A percentile compares a stretch with the other conserved stretches of the same genome.
These are phyloP conservation scores for Solanum commersonii DNA, from an alignment of 257 asterid genomes.

Conservation along the genomic window DNA sequence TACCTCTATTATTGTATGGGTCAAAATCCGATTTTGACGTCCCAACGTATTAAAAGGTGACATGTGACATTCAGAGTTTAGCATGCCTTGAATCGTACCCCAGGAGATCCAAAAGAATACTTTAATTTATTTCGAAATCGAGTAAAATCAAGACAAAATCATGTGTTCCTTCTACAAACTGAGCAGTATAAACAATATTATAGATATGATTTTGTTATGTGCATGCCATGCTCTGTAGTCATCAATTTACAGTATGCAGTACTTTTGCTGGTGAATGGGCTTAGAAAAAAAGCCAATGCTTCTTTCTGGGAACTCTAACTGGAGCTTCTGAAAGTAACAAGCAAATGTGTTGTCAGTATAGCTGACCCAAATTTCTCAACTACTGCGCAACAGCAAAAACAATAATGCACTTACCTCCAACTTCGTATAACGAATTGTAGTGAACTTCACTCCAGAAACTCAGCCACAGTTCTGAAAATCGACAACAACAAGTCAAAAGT, in stretches of 20 bases:
- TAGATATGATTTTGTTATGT: neutral
- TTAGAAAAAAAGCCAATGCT: constrained; percentile 64
- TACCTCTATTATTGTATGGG: neutral
- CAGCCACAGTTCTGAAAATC: constrained; percentile 66
- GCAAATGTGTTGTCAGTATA: neutral
- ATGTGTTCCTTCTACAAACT: neutral
- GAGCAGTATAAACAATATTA: neutral
- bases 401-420: constrained; percentile 42
- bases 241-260: neutral
- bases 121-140: neutral
- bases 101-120: neutral
- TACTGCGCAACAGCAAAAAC: neutral
- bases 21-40: neutral
- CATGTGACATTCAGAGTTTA: neutral
- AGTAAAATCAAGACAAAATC: neutral
- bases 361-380: neutral
- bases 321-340: constrained; percentile 52
- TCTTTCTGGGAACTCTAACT: constrained; percentile 45
- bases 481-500: neutral
- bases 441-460: constrained; percentile 99
- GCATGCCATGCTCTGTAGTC: neutral
- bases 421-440: constrained; percentile 75
- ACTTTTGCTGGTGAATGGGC: neutral
- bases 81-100: neutral
- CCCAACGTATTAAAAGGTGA: neutral